These are phyloP conservation scores for Alternaria conjuncta DNA, from an alignment of 2,329 filamentous ascomycete species.

Conservation along the genomic window DNA sequence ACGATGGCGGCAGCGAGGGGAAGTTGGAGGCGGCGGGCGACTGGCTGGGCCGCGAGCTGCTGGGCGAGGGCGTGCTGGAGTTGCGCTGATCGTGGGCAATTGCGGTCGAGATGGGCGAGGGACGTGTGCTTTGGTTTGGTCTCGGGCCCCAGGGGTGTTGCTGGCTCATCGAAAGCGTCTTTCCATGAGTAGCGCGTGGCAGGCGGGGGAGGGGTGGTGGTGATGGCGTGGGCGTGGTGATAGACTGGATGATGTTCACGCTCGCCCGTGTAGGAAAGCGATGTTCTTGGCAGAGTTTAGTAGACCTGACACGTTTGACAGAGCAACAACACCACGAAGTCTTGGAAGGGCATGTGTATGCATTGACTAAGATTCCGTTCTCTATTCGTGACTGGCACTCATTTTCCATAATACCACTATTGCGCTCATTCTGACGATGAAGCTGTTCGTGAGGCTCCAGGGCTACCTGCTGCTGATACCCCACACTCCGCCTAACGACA, in stretches of 20 bases:
- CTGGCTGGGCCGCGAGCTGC: constrained; percentile 57
- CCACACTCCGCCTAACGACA: neutral
- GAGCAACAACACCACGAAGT: neutral
- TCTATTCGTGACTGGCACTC: neutral
- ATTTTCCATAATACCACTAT: neutral
- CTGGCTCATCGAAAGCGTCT: constrained; percentile 56
- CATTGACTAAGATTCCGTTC: neutral
- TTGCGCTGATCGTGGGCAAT: constrained; percentile 53
- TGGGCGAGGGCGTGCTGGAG: constrained; percentile 53
- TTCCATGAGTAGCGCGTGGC: constrained; percentile 50
- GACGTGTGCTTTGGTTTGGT: constrained; percentile 62
- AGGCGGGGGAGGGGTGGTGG: constrained; percentile 27
- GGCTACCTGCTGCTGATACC: neutral
- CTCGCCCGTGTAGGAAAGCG: constrained; percentile 12
- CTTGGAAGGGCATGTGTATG: neutral
- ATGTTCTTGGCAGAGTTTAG: constrained; percentile 12
- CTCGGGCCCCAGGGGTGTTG: constrained; percentile 64
- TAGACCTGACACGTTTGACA: constrained; percentile 14
- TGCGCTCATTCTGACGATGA: neutral
- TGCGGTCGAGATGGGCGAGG: constrained; percentile 62
- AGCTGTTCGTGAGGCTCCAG: neutral
- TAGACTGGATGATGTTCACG: constrained; percentile 2
- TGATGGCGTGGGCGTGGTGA: constrained; percentile 24
- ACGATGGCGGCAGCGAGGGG: constrained; percentile 57
- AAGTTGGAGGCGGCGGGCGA: constrained; percentile 61